Conservation (phyloP, 2,329 filamentous ascomycete species). For the Immersiporthe knoxdaviesiana region DNA sequence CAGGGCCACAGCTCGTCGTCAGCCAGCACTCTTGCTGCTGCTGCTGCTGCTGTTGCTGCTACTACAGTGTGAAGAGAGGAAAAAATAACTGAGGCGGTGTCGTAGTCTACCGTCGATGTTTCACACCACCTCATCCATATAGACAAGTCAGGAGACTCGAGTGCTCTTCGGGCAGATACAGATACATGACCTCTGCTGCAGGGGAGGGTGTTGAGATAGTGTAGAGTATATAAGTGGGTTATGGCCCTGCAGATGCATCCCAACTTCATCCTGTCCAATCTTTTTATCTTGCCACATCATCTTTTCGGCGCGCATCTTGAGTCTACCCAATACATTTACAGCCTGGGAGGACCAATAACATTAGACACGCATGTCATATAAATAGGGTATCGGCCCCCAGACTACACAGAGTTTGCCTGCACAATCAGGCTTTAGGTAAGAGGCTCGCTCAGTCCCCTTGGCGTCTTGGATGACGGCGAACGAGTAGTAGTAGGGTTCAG, state of each 20-base stretch:
- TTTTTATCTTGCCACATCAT: slow-evolving; percentile 1
- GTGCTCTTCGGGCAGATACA: not conserved
- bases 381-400: slow-evolving; percentile 3
- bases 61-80: slow-evolving; percentile 8
- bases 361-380: slow-evolving; percentile 11
- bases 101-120: slow-evolving; percentile 25
- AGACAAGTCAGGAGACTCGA: slow-evolving; percentile 35
- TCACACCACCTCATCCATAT: slow-evolving; percentile 34
- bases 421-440: slow-evolving; percentile 11
- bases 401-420: not conserved
- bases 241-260: slow-evolving; percentile 19
- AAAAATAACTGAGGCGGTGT: slow-evolving; percentile 11
- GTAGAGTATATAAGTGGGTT: slow-evolving; percentile 27
- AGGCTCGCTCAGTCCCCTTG: not conserved
- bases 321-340: slow-evolving; percentile 8
- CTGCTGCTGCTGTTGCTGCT: not conserved
- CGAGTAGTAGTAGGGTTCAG: not conserved
- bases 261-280: not conserved
- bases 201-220: slow-evolving; percentile 12
- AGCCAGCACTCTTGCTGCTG: not conserved
- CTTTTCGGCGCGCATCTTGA: slow-evolving; percentile 20
- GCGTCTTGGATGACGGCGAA: not conserved
- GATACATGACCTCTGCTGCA: slow-evolving; percentile 27
- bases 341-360: slow-evolving; percentile 17
- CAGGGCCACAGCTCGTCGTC: not conserved